Evolutionary conservation across 2,329 filamentous ascomycete species (phyloP).

Genomic region (Hypoxylon sp.): DNA sequence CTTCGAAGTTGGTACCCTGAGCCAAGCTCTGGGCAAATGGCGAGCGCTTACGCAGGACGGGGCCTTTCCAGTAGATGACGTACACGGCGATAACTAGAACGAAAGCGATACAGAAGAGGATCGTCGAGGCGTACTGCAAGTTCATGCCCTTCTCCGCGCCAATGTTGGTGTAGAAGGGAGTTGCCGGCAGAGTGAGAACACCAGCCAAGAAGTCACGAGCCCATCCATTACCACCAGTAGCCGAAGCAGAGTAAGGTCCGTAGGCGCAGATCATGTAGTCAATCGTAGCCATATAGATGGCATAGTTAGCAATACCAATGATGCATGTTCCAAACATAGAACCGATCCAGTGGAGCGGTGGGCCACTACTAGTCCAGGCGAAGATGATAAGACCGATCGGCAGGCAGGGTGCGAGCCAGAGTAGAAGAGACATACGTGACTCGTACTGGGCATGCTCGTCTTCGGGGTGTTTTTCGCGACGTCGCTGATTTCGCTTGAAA

Average conservation of each 20-base stretch:
- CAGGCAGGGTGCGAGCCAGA: slow-evolving; percentile 66
- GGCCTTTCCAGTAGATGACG: slow-evolving; percentile 66
- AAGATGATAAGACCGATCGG: slow-evolving; percentile 72
- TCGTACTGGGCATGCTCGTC: slow-evolving; percentile 70
- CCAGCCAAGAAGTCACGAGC: slow-evolving; percentile 72
- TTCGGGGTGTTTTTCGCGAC: slow-evolving; percentile 53
- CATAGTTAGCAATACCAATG: slow-evolving; percentile 70
- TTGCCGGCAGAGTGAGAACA: slow-evolving; percentile 69
- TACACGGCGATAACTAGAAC: slow-evolving; percentile 63
- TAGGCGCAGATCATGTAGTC: slow-evolving; percentile 75
- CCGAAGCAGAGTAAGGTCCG: slow-evolving; percentile 71
- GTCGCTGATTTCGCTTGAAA: slow-evolving; percentile 54
- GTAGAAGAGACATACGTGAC: slow-evolving; percentile 65
- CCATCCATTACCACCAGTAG: slow-evolving; percentile 73
- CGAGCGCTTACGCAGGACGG: slow-evolving; percentile 58
- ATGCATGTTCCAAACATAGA: slow-evolving; percentile 68
- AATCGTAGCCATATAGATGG: slow-evolving; percentile 73
- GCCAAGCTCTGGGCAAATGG: slow-evolving; percentile 69
- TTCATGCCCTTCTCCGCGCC: slow-evolving; percentile 56
- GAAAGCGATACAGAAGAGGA: slow-evolving; percentile 61
- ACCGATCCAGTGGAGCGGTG: slow-evolving; percentile 68
- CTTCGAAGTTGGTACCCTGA: slow-evolving; percentile 43
- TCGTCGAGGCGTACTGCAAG: slow-evolving; percentile 62
- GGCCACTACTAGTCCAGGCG: slow-evolving; percentile 63
- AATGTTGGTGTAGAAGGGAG: slow-evolving; percentile 62